phyloP scores from a whole-genome alignment of 305 asterid genomes.

The Fraxinus sp. region DNA sequence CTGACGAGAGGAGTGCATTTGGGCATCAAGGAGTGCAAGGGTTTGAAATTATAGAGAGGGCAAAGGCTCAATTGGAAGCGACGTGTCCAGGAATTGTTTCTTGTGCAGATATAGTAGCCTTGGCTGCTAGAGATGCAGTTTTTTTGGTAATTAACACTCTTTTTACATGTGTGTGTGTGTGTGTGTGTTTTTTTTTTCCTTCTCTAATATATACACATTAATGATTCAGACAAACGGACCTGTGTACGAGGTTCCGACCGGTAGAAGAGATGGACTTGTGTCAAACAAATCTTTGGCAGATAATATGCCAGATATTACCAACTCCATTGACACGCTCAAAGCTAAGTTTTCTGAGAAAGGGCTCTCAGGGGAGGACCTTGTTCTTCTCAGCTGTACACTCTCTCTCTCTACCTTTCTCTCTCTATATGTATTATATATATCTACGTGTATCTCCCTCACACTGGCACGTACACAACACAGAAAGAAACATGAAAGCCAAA shows the following conservation, averaged over 20 bases:
- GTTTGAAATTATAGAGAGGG: constrained; percentile 64
- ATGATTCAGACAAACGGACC: constrained; percentile 62
- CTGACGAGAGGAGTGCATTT: constrained; percentile 54
- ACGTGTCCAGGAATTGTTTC: constrained; percentile 67
- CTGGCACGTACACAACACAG: neutral
- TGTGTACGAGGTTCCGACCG: constrained; percentile 65
- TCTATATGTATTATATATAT: constrained; percentile 5
- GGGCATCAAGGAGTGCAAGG: constrained; percentile 83
- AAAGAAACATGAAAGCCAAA: constrained; percentile 32
- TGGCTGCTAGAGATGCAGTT: constrained; percentile 89
- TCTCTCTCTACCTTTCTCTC: constrained; percentile 3
- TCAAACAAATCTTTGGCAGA: constrained; percentile 51
- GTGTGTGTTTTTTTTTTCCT: neutral
- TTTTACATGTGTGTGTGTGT: neutral
- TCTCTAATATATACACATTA: neutral
- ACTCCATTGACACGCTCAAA: constrained; percentile 56
- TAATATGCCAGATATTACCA: constrained; percentile 74
- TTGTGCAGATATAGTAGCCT: constrained; percentile 76
- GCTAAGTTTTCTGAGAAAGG: constrained; percentile 63
- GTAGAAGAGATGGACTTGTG: constrained; percentile 73
- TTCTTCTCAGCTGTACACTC: constrained; percentile 60
- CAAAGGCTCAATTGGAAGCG: constrained; percentile 54
- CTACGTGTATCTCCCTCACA: constrained; percentile 4
- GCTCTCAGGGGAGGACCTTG: constrained; percentile 66
- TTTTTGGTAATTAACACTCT: constrained; percentile 33